phyloP scores from a whole-genome alignment of 345 rosid genomes.

The Fremontodendron californicum region DNA sequence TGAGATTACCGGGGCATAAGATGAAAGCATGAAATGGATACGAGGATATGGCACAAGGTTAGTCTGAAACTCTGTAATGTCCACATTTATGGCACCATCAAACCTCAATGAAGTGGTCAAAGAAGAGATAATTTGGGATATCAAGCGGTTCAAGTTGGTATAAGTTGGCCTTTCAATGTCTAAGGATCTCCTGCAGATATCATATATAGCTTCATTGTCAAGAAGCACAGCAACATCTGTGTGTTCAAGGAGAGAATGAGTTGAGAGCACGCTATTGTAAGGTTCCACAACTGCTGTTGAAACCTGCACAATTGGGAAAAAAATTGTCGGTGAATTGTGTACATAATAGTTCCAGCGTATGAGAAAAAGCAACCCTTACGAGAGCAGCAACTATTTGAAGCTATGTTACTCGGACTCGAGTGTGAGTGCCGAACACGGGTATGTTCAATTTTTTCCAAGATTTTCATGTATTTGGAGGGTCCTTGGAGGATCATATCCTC shows the following conservation, averaged over 20 bases:
- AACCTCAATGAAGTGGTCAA: constrained; percentile 76
- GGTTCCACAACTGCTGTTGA: constrained; percentile 88
- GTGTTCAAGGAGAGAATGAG: constrained; percentile 86
- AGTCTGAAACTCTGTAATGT: constrained; percentile 73
- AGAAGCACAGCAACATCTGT: constrained; percentile 71
- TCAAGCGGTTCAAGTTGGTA: constrained; percentile 69
- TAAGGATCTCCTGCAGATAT: constrained; percentile 72
- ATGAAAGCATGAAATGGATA: constrained; percentile 87
- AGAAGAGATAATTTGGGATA: constrained; percentile 73
- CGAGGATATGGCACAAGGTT: constrained; percentile 83
- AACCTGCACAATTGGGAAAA: constrained; percentile 40
- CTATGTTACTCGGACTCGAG: too few relatives aligned
- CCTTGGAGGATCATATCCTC: too few relatives aligned
- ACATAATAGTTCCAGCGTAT: neutral
- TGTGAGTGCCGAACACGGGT: too few relatives aligned
- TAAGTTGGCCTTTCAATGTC: constrained; percentile 78
- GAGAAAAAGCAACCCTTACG: neutral
- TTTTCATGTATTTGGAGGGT: too few relatives aligned
- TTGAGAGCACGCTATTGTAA: constrained; percentile 74
- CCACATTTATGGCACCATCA: constrained; percentile 84
- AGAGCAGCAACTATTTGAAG: neutral
- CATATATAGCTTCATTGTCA: constrained; percentile 83
- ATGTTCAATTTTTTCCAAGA: too few relatives aligned
- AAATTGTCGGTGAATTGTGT: neutral
- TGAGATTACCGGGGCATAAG: constrained; percentile 76